phyloP scores from a whole-genome alignment of 2,329 filamentous ascomycete genomes.

The Leptodontidium sp. region DNA sequence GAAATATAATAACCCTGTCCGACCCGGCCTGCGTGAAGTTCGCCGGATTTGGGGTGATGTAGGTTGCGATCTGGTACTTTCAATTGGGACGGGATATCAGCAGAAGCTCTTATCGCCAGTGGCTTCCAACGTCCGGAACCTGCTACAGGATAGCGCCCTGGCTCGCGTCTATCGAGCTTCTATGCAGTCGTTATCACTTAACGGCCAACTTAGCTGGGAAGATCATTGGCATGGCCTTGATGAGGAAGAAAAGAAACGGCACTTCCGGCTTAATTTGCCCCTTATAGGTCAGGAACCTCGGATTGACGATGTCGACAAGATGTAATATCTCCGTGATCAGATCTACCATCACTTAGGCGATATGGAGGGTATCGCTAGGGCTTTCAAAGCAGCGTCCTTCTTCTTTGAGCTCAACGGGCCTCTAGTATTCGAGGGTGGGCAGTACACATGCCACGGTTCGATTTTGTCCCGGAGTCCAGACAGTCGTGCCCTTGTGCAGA shows the following conservation, averaged over 20 bases:
- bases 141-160: conserved; percentile 33
- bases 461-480: conserved; percentile 37
- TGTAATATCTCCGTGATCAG: conserved; percentile 33
- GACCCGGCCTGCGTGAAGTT: conserved; percentile 31
- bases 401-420: conserved; percentile 39
- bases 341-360: conserved; percentile 31
- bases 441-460: conserved; percentile 34
- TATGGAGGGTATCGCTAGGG: conserved; percentile 29
- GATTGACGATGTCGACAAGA: conserved; percentile 36
- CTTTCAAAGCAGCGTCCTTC: conserved; percentile 36
- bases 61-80: conserved; percentile 35
- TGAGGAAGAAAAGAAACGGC: conserved; percentile 30
- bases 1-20: conserved; percentile 35
- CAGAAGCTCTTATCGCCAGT: conserved; percentile 31
- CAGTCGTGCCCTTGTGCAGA: conserved; percentile 30
- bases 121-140: conserved; percentile 33
- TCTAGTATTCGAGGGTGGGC: conserved; percentile 24
- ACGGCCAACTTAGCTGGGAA: conserved; percentile 36
- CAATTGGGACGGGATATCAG: conserved; percentile 35
- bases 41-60: conserved; percentile 31
- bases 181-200: conserved; percentile 38
- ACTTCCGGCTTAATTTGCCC: conserved; percentile 35
- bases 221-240: conserved; percentile 38
- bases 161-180: conserved; percentile 37
- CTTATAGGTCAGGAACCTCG: conserved; percentile 23